Evolutionary conservation across 208 protist species (phyloP), one percentile per base, ranked within the genome.

Genomic region (Wallacemonas sp.): DNA sequence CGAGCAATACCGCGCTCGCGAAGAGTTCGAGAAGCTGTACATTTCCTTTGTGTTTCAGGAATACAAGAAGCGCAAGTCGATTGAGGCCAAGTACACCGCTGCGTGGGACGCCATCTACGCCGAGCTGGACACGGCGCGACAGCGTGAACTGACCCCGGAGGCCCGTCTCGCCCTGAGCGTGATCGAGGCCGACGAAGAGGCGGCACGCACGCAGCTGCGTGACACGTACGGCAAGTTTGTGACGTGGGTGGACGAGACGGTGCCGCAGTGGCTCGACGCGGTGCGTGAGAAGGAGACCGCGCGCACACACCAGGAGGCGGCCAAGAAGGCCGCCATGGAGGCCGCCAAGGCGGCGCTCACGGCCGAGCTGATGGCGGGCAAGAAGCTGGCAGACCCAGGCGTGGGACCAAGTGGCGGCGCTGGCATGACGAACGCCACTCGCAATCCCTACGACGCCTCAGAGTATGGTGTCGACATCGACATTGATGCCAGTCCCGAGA

Each of bases 21-120:
- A 78, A 65, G 64, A 66, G 61, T 63, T 29, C 29, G 88, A 92
- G 55, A 61, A 70, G 48, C 23, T 24, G 11, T 87, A 91, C 61
- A 68, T 92, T 6, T 69, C 72, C 16, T 67, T 95, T n/a, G 47
- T 86, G 27, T 91, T 90, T 38, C 16, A 80, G n/a, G 89, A 95
- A 71, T 95, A 92, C 76, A 79, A 76, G 36, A 78, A 78, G 57
- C 89, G 89, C 26, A 90, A 89, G 66, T 48, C 62, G 30, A 47
- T 95, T 11, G 79, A 88, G 62, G 67, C 76, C 60, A 78, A 82
- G 57, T 65, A 75, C 36, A 36, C 48, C 16, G 33, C n/a, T 0
- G 70, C 62, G 12, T 27, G 84, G 24, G 72, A 44, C 23, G 63
- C 46, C 23, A 33, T 70, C 57, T 29, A 21, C 26, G 36, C 44